Evolutionary conservation across 2,329 filamentous ascomycete species (phyloP), one percentile per base, ranked within the genome.

Genomic region (Colletotrichum theobromicola): DNA sequence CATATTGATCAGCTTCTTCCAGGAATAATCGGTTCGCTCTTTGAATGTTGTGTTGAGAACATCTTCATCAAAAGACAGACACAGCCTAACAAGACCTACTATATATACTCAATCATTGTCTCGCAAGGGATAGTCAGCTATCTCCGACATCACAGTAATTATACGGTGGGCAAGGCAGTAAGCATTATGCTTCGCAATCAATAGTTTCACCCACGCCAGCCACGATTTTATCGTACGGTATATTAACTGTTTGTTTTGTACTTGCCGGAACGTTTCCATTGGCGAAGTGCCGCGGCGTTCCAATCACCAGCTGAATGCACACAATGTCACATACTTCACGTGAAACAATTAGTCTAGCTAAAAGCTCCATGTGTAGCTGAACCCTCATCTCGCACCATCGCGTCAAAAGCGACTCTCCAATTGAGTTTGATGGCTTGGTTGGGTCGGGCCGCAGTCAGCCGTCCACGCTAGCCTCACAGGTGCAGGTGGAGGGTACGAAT

Each of bases 11-110:
- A 2, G 10, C 18, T 46, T 46, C 2, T 21, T 7, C 42, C 13
- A n/a, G 0, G 3, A 7, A 21, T 10, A 2, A 6, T 7, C n/a
- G 2, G 0, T 6, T 21, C 24, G 0, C 16, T 50, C n/a, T 50
- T 10, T 21, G 10, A 13, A 13, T 50, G 0, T 21, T 50, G 1
- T 4, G 42, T 4, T 50, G 42, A 50, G 42, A 46, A 46, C 9
- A 50, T 50, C 6, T 50, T 13, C 5, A 50, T 50, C 9, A 18
- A 50, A 50, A 21, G 4, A n/a, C 3, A 50, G 7, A 50, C n/a
- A 18, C 7, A 6, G 42, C 12, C n/a, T 50, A 21, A 10, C 4
- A 13, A 4, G 37, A 10, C 4, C 42, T 50, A 1, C 42, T 21
- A 21, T 50, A 50, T 50, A 13, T 21, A 24, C 42, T 50, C 8